A percentile compares a stretch with the other conserved stretches of the same genome.
Evolutionary conservation across 176 grass and related monocot genomes (phyloP).

Genomic region (Triticum monococcum): DNA sequence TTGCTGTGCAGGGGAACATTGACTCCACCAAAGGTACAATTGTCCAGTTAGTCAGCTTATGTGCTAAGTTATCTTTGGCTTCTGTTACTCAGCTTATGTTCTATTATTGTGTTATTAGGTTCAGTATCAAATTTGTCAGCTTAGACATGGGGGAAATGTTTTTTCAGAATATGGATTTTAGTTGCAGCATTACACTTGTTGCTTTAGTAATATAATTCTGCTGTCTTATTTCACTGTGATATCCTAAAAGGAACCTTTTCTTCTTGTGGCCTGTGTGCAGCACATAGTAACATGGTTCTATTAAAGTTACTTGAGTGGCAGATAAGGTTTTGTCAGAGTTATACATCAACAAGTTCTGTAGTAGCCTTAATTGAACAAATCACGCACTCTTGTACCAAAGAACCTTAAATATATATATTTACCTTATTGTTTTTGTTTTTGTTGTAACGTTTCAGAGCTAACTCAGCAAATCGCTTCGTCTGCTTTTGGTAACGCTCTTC

Average conservation of each 20-base stretch:
- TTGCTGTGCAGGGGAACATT: not conserved
- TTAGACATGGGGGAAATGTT: not conserved
- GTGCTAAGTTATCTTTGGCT: not conserved
- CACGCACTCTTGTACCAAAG: not conserved
- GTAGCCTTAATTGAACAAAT: not conserved
- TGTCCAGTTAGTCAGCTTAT: not conserved
- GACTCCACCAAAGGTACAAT: not conserved
- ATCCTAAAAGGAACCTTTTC: not conserved
- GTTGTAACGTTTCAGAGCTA: not conserved
- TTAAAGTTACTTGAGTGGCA: not conserved
- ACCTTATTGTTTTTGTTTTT: slow-evolving; percentile 4
- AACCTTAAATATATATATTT: not conserved
- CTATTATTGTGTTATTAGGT: not conserved
- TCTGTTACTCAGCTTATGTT: not conserved
- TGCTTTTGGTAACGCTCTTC: not conserved
- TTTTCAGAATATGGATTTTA: not conserved
- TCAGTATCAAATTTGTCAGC: not conserved
- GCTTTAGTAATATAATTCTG: not conserved
- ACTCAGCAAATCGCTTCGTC: not conserved
- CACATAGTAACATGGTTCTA: not conserved
- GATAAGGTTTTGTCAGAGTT: not conserved
- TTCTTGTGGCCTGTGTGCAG: not conserved
- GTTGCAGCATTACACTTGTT: not conserved
- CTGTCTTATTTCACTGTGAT: not conserved
- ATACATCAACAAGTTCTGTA: not conserved